Evolutionary conservation across 805 yeast genomes (phyloP).

Genomic region (Cyberlindnera euphorbiae): DNA sequence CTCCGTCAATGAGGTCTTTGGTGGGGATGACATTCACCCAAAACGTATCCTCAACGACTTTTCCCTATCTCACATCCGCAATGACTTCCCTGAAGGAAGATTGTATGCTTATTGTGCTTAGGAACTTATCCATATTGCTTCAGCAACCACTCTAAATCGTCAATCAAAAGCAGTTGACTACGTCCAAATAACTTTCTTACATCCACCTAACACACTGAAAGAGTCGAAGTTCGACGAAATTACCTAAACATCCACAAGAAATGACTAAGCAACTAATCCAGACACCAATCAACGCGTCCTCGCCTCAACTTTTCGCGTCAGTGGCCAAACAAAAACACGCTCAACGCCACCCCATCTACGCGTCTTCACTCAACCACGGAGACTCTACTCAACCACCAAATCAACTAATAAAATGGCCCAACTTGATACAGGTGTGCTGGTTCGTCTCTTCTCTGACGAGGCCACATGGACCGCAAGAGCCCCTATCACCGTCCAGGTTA

Average conservation of each 20-base stretch:
- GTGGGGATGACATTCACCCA: slow-evolving; percentile 35
- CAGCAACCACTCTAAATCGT: not conserved
- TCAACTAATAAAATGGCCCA: slow-evolving; percentile 3
- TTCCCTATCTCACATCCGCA: slow-evolving; percentile 30
- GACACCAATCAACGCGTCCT: no score
- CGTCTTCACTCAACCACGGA: no score
- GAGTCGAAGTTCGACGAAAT: no score
- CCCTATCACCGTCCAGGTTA: slow-evolving; percentile 33
- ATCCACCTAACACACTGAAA: no score
- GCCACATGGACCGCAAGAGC: slow-evolving; percentile 15
- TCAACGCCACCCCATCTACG: not conserved
- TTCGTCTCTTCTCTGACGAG: slow-evolving; percentile 19
- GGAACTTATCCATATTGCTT: not conserved
- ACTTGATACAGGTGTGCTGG: slow-evolving; percentile 17
- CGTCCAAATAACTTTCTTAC: no score
- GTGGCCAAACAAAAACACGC: not conserved
- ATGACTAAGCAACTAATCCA: no score
- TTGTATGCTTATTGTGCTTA: slow-evolving; percentile 32
- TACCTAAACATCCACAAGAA: no score
- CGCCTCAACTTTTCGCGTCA: not conserved
- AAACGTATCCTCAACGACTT: slow-evolving; percentile 29
- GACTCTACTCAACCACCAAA: not conserved
- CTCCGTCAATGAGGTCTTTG: slow-evolving; percentile 20
- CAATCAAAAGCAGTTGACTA: no score
- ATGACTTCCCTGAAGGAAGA: slow-evolving; percentile 41